A percentile compares a stretch with the other conserved stretches of the same genome.
These are phyloP conservation scores for Ganoderma sinense DNA, from an alignment of 1,284 basidiomycete species.

Conservation along the genomic window DNA sequence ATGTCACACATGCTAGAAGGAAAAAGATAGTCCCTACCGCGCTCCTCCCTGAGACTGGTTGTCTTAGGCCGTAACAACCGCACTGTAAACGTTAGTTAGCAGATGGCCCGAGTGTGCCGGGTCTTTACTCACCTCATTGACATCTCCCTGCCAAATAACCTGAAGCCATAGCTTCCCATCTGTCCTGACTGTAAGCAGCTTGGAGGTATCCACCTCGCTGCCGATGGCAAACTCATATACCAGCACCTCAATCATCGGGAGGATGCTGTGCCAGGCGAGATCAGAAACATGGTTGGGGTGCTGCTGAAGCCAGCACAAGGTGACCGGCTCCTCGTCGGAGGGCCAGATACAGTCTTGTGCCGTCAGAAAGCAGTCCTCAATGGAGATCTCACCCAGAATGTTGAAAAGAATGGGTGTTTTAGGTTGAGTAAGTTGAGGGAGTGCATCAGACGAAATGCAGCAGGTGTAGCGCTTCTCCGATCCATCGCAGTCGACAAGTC, in stretches of 20 bases:
- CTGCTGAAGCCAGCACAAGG: background rate
- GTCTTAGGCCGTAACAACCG: no score
- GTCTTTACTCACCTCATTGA: background rate
- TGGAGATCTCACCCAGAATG: background rate
- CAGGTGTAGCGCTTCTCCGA: background rate
- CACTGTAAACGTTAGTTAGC: background rate
- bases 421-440: background rate
- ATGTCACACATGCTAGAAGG: no score
- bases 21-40: no score
- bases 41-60: no score
- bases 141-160: background rate
- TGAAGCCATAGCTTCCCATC: background rate
- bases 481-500: background rate
- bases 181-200: background rate
- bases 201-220: background rate
- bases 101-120: no score
- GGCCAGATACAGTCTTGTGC: background rate
- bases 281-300: background rate
- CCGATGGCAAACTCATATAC: background rate
- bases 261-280: background rate
- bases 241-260: background rate
- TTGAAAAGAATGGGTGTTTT: background rate
- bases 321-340: background rate
- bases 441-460: background rate
- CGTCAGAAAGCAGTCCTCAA: background rate